Percentiles rank a stretch among this genome's conserved stretches.
Conservation (phyloP, 139 green algal genomes). For the Raphidocelis subcapitata region DNA sequence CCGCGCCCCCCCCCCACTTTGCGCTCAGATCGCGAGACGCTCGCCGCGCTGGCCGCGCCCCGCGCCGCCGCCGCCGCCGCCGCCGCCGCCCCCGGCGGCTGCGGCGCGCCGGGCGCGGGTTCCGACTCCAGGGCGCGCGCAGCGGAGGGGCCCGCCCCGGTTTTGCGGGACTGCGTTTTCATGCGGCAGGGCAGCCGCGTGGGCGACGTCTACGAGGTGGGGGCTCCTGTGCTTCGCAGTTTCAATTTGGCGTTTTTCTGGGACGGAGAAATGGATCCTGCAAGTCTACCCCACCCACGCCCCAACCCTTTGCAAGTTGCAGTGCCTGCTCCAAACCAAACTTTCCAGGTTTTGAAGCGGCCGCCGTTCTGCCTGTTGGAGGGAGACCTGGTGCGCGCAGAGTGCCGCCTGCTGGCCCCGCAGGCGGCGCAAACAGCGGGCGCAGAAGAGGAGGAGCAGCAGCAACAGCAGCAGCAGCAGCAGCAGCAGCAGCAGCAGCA, state of each 20-base stretch:
- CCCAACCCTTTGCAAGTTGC: no score
- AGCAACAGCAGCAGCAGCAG: conserved; percentile 6
- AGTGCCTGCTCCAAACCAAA: no score
- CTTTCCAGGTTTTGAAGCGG: no score
- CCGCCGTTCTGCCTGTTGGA: not conserved
- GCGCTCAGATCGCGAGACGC: conserved; percentile 17
- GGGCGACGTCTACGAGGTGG: conserved; percentile 35
- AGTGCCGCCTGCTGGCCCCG: not conserved
- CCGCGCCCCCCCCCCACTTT: no score
- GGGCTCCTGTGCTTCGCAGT: no score
- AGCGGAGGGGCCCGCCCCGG: conserved; percentile 24
- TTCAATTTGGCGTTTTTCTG: no score
- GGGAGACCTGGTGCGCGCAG: not conserved
- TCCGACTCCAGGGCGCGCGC: conserved; percentile 45
- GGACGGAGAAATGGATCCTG: no score
- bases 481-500: not conserved
- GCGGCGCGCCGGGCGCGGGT: no score
- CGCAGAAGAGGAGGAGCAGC: not conserved
- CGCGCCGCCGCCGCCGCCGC: conserved; percentile 8
- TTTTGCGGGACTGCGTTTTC: conserved; percentile 50
- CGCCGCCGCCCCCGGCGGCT: conserved; percentile 28
- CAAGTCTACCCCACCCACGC: no score
- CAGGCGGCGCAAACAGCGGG: no score
- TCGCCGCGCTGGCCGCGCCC: conserved; percentile 16
- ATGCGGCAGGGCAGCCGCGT: conserved; percentile 42